Evolutionary conservation across 345 rosid species (phyloP), one percentile per base, ranked within the genome.

Genomic region (Sisymbrium irio): DNA sequence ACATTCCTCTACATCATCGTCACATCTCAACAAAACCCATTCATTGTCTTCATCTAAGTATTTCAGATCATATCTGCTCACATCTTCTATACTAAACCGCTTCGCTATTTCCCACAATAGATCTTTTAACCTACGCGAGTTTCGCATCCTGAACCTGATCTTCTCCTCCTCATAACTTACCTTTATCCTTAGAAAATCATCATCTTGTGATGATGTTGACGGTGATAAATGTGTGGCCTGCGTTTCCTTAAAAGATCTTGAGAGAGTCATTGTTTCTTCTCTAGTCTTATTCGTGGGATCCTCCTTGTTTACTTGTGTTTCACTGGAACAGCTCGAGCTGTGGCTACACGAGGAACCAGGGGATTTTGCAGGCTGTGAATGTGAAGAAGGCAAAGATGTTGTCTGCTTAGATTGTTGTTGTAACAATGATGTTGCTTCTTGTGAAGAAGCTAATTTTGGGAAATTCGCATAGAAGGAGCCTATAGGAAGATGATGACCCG

Each of bases 1-100:
- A 61, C 98, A 94, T 78, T 94, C 98, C 49, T 84, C 87, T 73
- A 89, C 80, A 80, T 94, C 98, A 0, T 88, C 97, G 67, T 91
- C 97, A 73, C 97, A 94, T 5, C 95, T 89, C 73, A 91, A 73
- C 45, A 94, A 72, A 13, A 94, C 90, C 98, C 97, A 94, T 67
- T 94, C 98, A 33, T 73, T 74, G 77, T 94, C 98, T 78, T 94
- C 98, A 54, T 94, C 97, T 79, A 94, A 81, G 82, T 94, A 94
- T 82, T 87, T 94, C 61, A 94, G 78, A 77, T 88, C 87, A 58
- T 79, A 87, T 63, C 69, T 78, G 59, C 78, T 77, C 17, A 83
- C 79, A 63, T 83, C 88, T 35, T 80, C 92, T 75, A 87, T 81
- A 19, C 62, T 83, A 75, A 91, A 94, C 20, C 97, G 87, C 75